Conservation (phyloP, 148 eudicot genomes). For the Fagopyrum homotropicum region DNA sequence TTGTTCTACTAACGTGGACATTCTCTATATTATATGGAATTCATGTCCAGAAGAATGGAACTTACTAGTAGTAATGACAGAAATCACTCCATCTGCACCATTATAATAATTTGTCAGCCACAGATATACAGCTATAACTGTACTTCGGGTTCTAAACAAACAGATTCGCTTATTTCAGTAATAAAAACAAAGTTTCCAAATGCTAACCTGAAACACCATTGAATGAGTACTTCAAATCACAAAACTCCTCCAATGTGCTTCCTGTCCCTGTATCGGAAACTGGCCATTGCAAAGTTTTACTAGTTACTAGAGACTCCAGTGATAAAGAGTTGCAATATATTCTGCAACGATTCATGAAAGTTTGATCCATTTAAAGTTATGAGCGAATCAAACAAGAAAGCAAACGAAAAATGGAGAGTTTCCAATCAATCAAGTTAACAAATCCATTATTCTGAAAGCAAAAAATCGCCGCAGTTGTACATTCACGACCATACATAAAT, state of each 20-base stretch:
- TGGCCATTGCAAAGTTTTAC: constrained; percentile 20
- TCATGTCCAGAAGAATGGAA: constrained; percentile 10
- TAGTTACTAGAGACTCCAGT: neutral
- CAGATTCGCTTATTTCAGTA: neutral
- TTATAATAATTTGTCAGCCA: constrained; percentile 7
- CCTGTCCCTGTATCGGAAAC: constrained; percentile 66
- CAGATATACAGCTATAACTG: neutral
- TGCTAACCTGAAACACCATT: constrained; percentile 28
- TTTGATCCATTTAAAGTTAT: neutral
- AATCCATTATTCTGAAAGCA: neutral
- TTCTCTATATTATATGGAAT: neutral
- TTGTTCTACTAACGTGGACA: neutral
- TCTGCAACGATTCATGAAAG: neutral
- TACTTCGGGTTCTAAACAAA: neutral
- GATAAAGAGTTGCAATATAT: neutral
- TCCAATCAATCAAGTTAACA: neutral
- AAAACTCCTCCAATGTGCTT: constrained; percentile 47
- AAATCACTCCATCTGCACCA: constrained; percentile 74
- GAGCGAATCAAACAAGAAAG: neutral
- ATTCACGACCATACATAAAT: neutral
- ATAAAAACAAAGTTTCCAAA: neutral
- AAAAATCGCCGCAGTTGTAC: neutral
- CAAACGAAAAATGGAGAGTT: neutral
- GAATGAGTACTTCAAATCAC: constrained; percentile 21
- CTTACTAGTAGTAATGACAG: constrained; percentile 77